Evolutionary conservation across 2,329 filamentous ascomycete genomes (phyloP), one percentile per base, ranked within the genome.

Genomic region (Stemphylium vesicarium): DNA sequence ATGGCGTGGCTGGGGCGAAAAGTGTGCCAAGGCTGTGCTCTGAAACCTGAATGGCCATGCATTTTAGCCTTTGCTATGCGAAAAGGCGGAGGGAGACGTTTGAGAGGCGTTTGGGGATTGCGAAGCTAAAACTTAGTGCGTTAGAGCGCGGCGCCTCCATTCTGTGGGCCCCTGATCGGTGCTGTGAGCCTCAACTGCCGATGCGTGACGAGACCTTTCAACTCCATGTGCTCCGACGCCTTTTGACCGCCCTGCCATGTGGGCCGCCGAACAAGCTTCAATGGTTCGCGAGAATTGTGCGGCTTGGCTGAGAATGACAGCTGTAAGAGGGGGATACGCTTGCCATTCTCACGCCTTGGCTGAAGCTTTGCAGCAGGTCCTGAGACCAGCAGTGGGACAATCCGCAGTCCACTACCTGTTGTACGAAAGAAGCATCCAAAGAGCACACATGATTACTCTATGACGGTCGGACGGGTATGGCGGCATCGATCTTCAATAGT

Each of bases 21-120:
- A 16, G 35, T n/a, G 45, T 49, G 60, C 45, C 44, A 55, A 59
- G 53, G 22, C 24, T 41, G 41, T 39, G 49, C 43, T 47, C 59
- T 73, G 72, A 74, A 74, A 74, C 72, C 42, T 53, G 50, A 62
- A 36, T 54, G 47, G 66, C 51, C 57, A 62, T 67, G 68, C 65
- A 62, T 52, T 49, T 62, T 45, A 47, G 55, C 43, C 52, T 64
- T 68, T 55, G 57, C 52, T 51, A 60, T 60, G 56, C 53, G 39
- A 63, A 63, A 56, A 41, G 50, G 56, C 46, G 56, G 56, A 50
- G 47, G 38, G 53, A 49, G 40, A 53, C 52, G 73, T 74, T 69
- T 71, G 65, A 73, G 64, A 61, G 37, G 52, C 64, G 71, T 73
- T 51, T 51, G 53, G 56, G 62, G 66, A 56, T 42, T 26, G 50